Conservation (phyloP, 306 rosid genomes). For the Prunus mira region DNA sequence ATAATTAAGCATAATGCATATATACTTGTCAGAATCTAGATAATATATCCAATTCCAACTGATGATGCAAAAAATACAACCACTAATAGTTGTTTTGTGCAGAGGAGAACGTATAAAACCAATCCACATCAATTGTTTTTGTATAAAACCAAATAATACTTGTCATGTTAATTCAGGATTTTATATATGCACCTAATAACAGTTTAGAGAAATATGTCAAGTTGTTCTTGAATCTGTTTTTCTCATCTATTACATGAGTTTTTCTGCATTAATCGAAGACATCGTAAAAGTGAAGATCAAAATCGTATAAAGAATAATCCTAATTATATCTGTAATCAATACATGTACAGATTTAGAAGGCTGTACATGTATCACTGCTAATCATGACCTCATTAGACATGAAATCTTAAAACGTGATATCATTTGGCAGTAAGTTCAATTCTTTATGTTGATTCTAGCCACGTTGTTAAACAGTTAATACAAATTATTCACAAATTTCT, state of each 20-base stretch:
- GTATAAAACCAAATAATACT: neutral
- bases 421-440: neutral
- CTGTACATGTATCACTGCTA: neutral
- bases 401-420: neutral
- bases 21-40: neutral
- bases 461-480: neutral
- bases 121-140: neutral
- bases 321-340: neutral
- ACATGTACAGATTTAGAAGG: neutral
- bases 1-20: neutral
- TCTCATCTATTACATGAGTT: neutral
- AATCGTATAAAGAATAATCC: neutral
- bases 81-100: neutral
- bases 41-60: neutral
- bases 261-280: neutral
- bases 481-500: conserved; percentile 1
- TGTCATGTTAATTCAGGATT: too few species aligned
- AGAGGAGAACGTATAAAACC: too few species aligned
- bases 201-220: neutral
- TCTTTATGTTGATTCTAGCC: conserved; percentile 1
- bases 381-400: neutral
- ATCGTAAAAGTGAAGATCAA: neutral
- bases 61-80: neutral
- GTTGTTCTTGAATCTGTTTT: neutral
- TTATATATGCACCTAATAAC: too few species aligned